Percentiles rank a stretch among this genome's conserved stretches.
phyloP scores from a whole-genome alignment of 768 basidiomycete species.

The Cantharellus cinnabarinus region DNA sequence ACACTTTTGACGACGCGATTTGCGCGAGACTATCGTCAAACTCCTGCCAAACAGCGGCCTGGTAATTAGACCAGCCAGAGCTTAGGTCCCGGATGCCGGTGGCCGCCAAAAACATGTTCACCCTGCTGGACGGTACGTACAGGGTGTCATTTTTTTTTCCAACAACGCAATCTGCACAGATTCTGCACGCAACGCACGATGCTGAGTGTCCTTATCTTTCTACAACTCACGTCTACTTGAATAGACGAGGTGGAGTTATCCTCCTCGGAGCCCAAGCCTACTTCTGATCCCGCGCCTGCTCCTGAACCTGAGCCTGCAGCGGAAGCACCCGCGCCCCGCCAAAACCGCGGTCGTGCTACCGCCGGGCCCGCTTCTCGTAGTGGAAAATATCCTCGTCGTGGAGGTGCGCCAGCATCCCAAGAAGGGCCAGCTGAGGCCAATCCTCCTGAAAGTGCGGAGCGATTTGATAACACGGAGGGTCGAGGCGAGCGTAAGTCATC shows the following conservation, averaged over 20 bases:
- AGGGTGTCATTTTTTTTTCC: background rate
- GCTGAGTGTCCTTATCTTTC: background rate
- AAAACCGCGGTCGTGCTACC: slow-evolving; percentile 29
- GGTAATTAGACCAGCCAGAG: background rate
- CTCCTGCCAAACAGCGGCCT: background rate
- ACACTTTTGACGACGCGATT: background rate
- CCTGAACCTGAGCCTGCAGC: slow-evolving; percentile 16
- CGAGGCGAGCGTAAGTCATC: slow-evolving; percentile 4
- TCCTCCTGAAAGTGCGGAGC: slow-evolving; percentile 12
- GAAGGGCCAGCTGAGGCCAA: slow-evolving; percentile 21
- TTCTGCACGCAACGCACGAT: background rate
- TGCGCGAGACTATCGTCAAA: background rate
- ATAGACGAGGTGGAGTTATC: background rate
- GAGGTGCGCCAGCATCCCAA: slow-evolving; percentile 26
- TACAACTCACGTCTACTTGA: background rate
- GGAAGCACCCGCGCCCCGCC: slow-evolving; percentile 11
- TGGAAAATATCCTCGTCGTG: slow-evolving; percentile 51
- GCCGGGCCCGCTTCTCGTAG: slow-evolving; percentile 27
- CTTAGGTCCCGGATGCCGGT: slow-evolving; percentile 4
- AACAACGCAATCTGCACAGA: background rate
- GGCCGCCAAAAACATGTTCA: slow-evolving; percentile 5
- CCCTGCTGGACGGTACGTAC: slow-evolving; percentile 2
- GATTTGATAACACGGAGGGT: slow-evolving; percentile 14
- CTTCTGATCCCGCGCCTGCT: slow-evolving; percentile 14
- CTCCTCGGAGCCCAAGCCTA: background rate